Base-by-base conservation (phyloP, 805 yeast genomes). In the Candida boidinii region DNA sequence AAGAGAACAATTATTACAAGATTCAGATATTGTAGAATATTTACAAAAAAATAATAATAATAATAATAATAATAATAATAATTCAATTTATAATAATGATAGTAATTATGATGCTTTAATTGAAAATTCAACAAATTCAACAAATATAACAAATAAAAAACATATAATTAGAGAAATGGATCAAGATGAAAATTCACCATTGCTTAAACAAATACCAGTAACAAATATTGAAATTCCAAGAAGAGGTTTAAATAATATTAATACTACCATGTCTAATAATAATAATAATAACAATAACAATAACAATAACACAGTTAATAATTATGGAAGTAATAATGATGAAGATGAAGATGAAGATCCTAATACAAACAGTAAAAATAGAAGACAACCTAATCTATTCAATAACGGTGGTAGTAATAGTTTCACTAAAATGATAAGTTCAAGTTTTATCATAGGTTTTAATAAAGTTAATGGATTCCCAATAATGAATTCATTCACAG, bases 371-470 rank as follows among this genome's bases (percentile, higher is more conserved):
- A 16, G 12, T 17, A 7, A 10, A 26, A 27, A 10, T 10, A 27
- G 13, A 19, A 27, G 17, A 17, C 18, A 13, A 13, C 9, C 17
- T 5, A 13, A 19, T 7, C 13, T 27, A 19, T 27, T 27, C 12
- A 17, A 23, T n/a, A 22, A 4, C 7, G 4, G 23, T 11, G 16
- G 4, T 29, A 14, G 6, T 21, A 42, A 35, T 16, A 42, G 46
- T 26, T 31, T 52, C 8, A 36, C 47, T 2, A 44, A 46, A 20
- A 29, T 51, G 27, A 24, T 53, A 4, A 43, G 56, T 20, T 38
- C 58, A 5, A 47, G 56, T 31, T 49, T 56, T 28, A 41, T 58
- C 11, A 31, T 46, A 19, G 55, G 56, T 6, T 49, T 53, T 28
- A 45, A 52, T 17, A 54, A 50, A 29, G 61, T 46, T 16, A 32